These are phyloP conservation scores for fission yeast (Schizosaccharomyces pombe) DNA, from an alignment of 805 yeast genomes.

Conservation along the genomic window ASM294v3 CU329670.1:4016501-4017000, in stretches of 20 bases:
- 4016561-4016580: too few species aligned
- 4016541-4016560: too few species aligned
- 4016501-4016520: too few species aligned
- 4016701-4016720: conserved; percentile 29
- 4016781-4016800: conserved; percentile 14
- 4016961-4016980: neutral
- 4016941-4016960: neutral
- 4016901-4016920: neutral
- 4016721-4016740: conserved; percentile 53
- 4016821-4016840: conserved; percentile 15
- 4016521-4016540: too few species aligned
- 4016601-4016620: neutral
- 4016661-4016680: neutral
- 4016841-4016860: neutral
- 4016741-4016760: conserved; percentile 43
- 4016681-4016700: conserved; percentile 15
- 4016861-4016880: neutral
- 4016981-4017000: neutral
- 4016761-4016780: conserved; percentile 46
- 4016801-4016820: neutral
- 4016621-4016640: neutral
- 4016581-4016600: neutral
- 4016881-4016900: neutral
- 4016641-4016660: neutral
- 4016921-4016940: neutral